These are phyloP conservation scores for Pythium biforme DNA, from an alignment of 352 stramenopile species.

Conservation along the genomic window DNA sequence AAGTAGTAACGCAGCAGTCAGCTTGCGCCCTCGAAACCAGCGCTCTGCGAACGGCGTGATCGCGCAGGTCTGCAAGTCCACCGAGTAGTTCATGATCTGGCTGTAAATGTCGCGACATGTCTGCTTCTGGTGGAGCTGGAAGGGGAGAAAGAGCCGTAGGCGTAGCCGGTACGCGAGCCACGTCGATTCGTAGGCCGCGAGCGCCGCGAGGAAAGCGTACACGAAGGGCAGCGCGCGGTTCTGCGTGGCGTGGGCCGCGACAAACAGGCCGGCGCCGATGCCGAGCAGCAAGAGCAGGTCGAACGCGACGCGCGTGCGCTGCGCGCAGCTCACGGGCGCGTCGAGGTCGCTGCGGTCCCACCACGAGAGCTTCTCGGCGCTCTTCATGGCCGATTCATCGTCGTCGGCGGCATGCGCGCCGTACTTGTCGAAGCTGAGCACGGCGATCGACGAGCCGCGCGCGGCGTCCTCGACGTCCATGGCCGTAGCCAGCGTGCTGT, in stretches of 20 bases:
- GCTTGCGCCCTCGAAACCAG: constrained; percentile 32
- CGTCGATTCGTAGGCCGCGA: constrained; percentile 54
- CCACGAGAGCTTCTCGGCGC: constrained; percentile 18
- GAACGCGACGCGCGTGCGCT: constrained; percentile 31
- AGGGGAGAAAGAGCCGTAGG: constrained; percentile 52
- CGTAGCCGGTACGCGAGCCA: constrained; percentile 62
- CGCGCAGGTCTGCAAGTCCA: constrained; percentile 52
- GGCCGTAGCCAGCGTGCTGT: constrained; percentile 17
- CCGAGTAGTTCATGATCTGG: constrained; percentile 70
- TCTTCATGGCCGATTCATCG: constrained; percentile 4
- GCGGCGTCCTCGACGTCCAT: constrained; percentile 2
- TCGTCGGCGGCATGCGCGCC: background rate
- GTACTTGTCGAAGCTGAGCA: constrained; percentile 20
- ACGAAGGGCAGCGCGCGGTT: constrained; percentile 50
- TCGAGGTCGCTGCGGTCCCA: constrained; percentile 4
- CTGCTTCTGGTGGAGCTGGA: constrained; percentile 70
- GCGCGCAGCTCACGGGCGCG: constrained; percentile 10
- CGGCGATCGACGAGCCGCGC: constrained; percentile 19
- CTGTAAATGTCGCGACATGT: constrained; percentile 64
- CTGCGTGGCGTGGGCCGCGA: constrained; percentile 36
- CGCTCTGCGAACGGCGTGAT: constrained; percentile 51
- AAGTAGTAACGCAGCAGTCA: constrained; percentile 25
- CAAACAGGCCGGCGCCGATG: constrained; percentile 31
- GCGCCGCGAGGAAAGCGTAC: constrained; percentile 39
- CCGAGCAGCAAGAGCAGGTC: constrained; percentile 39